phyloP scores from a whole-genome alignment of 768 basidiomycete genomes.

The Termitomyces sp. region DNA sequence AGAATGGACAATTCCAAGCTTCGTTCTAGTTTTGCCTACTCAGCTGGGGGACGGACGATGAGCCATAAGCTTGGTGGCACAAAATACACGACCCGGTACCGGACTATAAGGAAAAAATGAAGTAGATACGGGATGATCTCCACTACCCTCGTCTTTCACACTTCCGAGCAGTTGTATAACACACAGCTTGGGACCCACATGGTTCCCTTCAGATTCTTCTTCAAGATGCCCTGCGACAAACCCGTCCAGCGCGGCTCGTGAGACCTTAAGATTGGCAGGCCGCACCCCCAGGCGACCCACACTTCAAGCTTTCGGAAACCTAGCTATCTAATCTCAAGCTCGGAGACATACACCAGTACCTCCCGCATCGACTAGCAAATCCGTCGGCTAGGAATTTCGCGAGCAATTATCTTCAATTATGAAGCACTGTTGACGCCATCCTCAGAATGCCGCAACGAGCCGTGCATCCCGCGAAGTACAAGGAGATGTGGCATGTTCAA shows the following conservation, averaged over 20 bases:
- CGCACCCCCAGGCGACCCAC: conserved; percentile 37
- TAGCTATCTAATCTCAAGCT: conserved; percentile 35
- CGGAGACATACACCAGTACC: conserved; percentile 31
- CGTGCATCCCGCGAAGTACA: conserved; percentile 50
- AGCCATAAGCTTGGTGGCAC: conserved; percentile 44
- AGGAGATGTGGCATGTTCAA: conserved; percentile 31
- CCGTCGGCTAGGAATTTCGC: conserved; percentile 44
- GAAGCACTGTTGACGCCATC: conserved; percentile 53
- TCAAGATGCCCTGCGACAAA: background rate
- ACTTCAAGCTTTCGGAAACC: conserved; percentile 29
- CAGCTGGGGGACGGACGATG: conserved; percentile 50
- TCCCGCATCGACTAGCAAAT: conserved; percentile 59
- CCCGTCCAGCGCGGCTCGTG: conserved; percentile 5
- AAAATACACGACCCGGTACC: conserved; percentile 48
- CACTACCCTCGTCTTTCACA: too few species aligned
- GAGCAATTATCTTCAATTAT: conserved; percentile 52
- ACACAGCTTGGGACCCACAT: background rate
- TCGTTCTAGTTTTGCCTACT: conserved; percentile 42
- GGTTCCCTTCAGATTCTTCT: background rate
- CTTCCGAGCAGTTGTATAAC: too few species aligned
- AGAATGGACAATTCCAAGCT: conserved; percentile 38
- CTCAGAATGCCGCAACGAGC: conserved; percentile 39
- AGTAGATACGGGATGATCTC: background rate
- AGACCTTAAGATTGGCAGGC: conserved; percentile 33
- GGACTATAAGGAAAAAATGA: conserved; percentile 47